Base-by-base conservation (phyloP, 1,139 yeast genomes). In the Saccharomyces pastorianus region DNA sequence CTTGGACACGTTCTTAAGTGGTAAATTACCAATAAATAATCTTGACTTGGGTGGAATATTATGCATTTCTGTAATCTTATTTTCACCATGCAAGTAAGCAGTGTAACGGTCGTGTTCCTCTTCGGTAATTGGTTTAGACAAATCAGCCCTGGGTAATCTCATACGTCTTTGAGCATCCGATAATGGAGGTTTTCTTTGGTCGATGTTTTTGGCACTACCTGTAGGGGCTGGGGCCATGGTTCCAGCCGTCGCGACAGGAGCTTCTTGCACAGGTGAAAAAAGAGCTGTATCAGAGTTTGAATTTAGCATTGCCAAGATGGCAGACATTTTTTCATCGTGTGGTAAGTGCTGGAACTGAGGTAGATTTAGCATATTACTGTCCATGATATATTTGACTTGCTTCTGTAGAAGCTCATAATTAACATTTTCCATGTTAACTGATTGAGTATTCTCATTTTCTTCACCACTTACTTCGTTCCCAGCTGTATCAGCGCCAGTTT, bases 1-100 rank as follows among this genome's bases (percentile, higher is more conserved):
- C 61, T 87, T 87, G 9, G 84, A 75, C 28, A 85, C 77, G 28
- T 85, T 79, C 58, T 84, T 86, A 7, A 86, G 81, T 2, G 96
- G 93, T 56, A 90, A 73, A 66, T 89, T 89, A 50, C 95, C 96
- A 56, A 88, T 80, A 66, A 89, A 90, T 49, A 90, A 72, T 65
- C 96, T 77, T 61, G 95, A 87, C 47, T 85, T 87, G 51, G 83
- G 80, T 1, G 93, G 95, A 61, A 84, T 85, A 51, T 80, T 80
- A 54, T 83, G 88, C 81, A 88, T 82, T 54, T 68, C 71, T 1
- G 71, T 67, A 44, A 68, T 66, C 49, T 64, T 67, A 58, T 76
- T 78, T 65, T 83, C 78, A 58, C 76, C 70, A 59, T 75, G 71
- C 50, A 78, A 64, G 55, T 79, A 77, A 28, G 67, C 71, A 26